Evolutionary conservation across 805 yeast species (phyloP).

Genomic region (Maudiozyma turicensis): DNA sequence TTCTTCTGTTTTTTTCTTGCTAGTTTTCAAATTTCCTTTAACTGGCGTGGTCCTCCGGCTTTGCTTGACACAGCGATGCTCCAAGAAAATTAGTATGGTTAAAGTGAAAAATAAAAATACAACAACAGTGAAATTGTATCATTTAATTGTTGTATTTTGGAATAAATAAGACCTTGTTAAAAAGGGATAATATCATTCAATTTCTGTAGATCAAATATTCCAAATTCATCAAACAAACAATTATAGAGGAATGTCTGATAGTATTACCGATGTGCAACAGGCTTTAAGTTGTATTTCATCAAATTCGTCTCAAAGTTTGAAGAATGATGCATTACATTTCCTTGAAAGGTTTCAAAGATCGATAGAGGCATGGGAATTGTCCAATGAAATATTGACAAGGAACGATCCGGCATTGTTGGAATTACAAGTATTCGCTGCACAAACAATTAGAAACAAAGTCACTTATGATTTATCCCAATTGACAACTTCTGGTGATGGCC

Average conservation of each 20-base stretch:
- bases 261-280: constrained; percentile 14
- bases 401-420: constrained; percentile 35
- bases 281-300: constrained; percentile 27
- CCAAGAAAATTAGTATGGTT: too few species aligned
- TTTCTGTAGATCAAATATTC: too few species aligned
- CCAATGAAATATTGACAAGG: constrained; percentile 43
- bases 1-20: too few species aligned
- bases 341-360: constrained; percentile 81
- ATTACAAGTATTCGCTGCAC: constrained; percentile 76
- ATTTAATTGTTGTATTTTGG: too few species aligned
- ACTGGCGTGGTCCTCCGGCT: too few species aligned
- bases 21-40: too few species aligned
- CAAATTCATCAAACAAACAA: too few species aligned
- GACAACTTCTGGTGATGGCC: constrained; percentile 34
- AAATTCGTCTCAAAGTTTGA: constrained; percentile 19
- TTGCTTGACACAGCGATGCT: too few species aligned
- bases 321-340: constrained; percentile 40
- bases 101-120: too few species aligned
- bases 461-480: constrained; percentile 79
- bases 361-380: constrained; percentile 66
- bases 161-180: too few species aligned
- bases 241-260: constrained; percentile 9
- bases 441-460: constrained; percentile 75
- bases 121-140: too few species aligned
- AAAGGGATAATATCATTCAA: background rate